These are phyloP conservation scores for Cantharellus anzutake DNA, from an alignment of 768 basidiomycete genomes.

Conservation along the genomic window DNA sequence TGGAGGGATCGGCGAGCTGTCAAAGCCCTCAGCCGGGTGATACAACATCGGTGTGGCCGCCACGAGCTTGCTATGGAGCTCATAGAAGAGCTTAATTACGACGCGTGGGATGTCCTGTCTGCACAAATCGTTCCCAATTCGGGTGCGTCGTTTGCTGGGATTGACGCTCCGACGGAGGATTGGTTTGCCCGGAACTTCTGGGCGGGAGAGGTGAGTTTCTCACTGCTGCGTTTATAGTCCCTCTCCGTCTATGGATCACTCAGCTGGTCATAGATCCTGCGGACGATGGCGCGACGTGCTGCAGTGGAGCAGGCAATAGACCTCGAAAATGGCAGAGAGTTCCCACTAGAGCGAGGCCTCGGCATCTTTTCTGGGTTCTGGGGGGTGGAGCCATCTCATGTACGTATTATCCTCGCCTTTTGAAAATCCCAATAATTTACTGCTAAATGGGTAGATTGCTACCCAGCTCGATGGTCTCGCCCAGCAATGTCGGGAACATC, in stretches of 20 bases:
- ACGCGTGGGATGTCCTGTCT: not conserved
- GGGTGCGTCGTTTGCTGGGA: not conserved
- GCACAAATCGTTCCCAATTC: not conserved
- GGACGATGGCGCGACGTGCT: not conserved
- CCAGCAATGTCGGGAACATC: constrained; percentile 21
- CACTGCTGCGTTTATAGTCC: not conserved
- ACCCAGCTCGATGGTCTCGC: constrained; percentile 23
- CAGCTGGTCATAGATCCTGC: not conserved
- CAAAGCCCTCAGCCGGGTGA: not conserved
- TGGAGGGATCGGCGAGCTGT: not conserved
- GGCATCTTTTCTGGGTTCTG: constrained; percentile 35
- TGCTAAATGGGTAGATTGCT: constrained; percentile 20
- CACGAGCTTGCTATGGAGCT: not conserved
- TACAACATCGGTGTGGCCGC: not conserved
- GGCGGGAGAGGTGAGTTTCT: not conserved
- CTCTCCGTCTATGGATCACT: not conserved
- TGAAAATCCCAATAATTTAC: not conserved
- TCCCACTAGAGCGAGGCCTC: constrained; percentile 28
- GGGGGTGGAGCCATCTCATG: constrained; percentile 26
- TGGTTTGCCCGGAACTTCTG: not conserved
- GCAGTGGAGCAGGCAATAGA: not conserved
- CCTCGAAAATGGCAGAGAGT: constrained; percentile 1
- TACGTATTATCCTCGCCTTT: constrained; percentile 12
- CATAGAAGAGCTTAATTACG: not conserved
- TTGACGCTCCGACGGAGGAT: not conserved